These are phyloP conservation scores for Lachnellula arida DNA, from an alignment of 2,329 filamentous ascomycete species.

Conservation along the genomic window DNA sequence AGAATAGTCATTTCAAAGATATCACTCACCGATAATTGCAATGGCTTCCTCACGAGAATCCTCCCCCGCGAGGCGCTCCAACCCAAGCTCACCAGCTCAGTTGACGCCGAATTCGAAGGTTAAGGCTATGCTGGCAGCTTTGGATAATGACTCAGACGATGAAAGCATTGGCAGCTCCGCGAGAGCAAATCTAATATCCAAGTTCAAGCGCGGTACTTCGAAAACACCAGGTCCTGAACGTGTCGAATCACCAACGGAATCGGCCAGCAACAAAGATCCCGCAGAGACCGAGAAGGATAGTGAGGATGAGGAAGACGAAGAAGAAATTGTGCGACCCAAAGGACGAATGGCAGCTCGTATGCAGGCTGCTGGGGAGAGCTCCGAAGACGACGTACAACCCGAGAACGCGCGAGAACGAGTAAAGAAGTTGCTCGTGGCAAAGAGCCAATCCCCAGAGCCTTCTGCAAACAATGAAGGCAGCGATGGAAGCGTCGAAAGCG, in stretches of 20 bases:
- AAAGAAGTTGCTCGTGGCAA: conserved; percentile 39
- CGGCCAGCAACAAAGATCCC: background rate
- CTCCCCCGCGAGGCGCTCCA: conserved; percentile 41
- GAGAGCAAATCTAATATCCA: conserved; percentile 16
- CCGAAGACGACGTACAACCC: conserved; percentile 13
- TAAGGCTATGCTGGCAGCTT: conserved; percentile 46
- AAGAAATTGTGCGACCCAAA: conserved; percentile 49
- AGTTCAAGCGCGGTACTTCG: conserved; percentile 6
- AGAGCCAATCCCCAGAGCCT: conserved; percentile 29
- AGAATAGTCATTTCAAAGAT: conserved; percentile 3
- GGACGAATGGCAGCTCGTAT: conserved; percentile 63
- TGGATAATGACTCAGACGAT: conserved; percentile 46
- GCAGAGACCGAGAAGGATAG: background rate
- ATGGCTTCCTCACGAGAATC: conserved; percentile 48
- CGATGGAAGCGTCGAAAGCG: conserved; percentile 29
- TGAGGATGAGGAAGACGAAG: conserved; percentile 34
- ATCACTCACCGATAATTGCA: conserved; percentile 8
- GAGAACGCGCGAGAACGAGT: conserved; percentile 38
- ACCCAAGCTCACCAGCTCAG: conserved; percentile 37
- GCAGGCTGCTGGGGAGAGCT: conserved; percentile 36
- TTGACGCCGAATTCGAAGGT: conserved; percentile 53
- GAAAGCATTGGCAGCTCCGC: conserved; percentile 22
- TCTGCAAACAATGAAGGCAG: conserved; percentile 31
- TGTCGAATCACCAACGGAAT: conserved; percentile 2
- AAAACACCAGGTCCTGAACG: conserved; percentile 8